Conservation (phyloP, 257 asterid genomes). For the Cordia subcordata region DNA sequence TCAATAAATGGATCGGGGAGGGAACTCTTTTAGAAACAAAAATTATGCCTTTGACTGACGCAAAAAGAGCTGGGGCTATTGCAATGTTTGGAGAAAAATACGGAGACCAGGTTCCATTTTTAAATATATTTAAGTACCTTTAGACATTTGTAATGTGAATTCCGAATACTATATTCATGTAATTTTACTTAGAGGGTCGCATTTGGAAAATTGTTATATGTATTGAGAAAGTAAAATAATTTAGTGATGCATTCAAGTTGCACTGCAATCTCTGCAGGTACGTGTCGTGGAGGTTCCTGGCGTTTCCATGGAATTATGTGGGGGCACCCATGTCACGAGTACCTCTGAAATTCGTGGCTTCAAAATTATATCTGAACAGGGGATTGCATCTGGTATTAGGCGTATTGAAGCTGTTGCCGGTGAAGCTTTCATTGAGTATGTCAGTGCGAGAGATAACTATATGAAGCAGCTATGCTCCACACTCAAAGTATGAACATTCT, state of each 20-base stretch:
- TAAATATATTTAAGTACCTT: background rate
- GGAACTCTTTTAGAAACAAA: constrained; percentile 64
- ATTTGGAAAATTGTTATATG: too few relatives aligned
- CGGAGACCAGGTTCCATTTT: constrained; percentile 66
- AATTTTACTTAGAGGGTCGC: too few relatives aligned
- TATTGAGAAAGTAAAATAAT: too few relatives aligned
- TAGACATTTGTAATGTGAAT: background rate
- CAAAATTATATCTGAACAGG: constrained; percentile 81
- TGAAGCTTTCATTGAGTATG: constrained; percentile 84
- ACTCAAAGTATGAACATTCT: constrained; percentile 60
- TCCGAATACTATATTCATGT: too few relatives aligned
- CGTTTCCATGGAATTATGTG: constrained; percentile 92
- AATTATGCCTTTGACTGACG: constrained; percentile 75
- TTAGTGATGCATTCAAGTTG: background rate
- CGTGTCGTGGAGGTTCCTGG: constrained; percentile 97
- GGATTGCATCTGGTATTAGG: constrained; percentile 79
- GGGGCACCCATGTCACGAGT: constrained; percentile 83
- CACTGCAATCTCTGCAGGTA: constrained; percentile 41
- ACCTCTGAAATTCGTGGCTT: constrained; percentile 89
- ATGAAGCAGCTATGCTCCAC: constrained; percentile 90
- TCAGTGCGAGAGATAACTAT: constrained; percentile 75
- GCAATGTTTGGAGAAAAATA: constrained; percentile 99
- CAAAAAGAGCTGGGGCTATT: constrained; percentile 90
- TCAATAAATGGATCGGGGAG: constrained; percentile 85
- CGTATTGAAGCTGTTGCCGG: constrained; percentile 98